Conservation (phyloP, 306 rosid species). For the Quercus ilex region DNA sequence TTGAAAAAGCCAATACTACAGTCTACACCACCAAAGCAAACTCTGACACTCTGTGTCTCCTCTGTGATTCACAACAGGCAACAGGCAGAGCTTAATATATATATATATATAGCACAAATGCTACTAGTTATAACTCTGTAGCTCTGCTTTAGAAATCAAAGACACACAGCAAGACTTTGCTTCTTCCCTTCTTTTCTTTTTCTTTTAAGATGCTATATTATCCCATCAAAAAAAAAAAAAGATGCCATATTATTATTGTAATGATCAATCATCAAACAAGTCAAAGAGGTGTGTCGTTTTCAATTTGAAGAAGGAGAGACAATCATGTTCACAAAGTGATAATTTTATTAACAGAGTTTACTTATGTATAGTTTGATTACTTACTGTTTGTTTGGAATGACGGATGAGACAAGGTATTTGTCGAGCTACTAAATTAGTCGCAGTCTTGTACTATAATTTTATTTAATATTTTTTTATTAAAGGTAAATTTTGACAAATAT, state of each 20-base stretch:
- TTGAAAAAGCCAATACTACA: too few species aligned
- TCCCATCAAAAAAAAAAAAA: background rate
- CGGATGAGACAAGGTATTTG: too few species aligned
- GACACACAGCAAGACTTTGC: background rate
- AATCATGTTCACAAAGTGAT: background rate
- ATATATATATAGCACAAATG: background rate
- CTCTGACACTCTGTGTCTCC: background rate
- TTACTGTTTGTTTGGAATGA: too few species aligned
- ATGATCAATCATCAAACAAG: background rate
- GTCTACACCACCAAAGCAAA: background rate
- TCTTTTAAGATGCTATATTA: background rate
- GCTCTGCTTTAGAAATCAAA: background rate
- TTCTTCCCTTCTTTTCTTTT: background rate
- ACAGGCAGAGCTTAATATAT: background rate
- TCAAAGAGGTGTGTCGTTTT: slow-evolving; percentile 25
- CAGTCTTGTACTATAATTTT: rapidly evolving
- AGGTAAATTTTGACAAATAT: rapidly evolving
- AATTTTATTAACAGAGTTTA: background rate
- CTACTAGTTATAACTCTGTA: background rate
- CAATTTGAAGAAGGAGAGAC: background rate
- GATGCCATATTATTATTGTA: background rate
- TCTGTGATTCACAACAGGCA: background rate
- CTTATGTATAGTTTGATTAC: background rate
- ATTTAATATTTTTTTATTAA: too few species aligned
- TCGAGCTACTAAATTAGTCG: too few species aligned